Conservation (phyloP, 1,284 basidiomycete species). For the Moniliophthora roreri region DNA sequence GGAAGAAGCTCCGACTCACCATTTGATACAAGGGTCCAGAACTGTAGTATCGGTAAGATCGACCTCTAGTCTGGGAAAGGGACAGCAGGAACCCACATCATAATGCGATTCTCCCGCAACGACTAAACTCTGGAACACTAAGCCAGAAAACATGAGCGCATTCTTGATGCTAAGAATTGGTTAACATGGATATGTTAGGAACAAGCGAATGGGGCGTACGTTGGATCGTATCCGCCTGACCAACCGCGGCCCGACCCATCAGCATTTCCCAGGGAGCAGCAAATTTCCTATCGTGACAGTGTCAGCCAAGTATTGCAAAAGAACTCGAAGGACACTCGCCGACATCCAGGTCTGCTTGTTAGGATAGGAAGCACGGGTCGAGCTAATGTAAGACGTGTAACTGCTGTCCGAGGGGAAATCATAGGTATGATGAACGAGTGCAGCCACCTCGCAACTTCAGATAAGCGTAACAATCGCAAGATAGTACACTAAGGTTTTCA, state of each 20-base stretch:
- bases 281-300: constrained; percentile 28
- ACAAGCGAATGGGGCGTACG: constrained; percentile 20
- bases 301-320: too few relatives aligned
- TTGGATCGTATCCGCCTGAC: constrained; percentile 35
- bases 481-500: constrained; percentile 7
- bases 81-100: constrained; percentile 25
- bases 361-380: constrained; percentile 23
- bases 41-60: constrained; percentile 20
- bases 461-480: background rate
- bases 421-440: constrained; percentile 37
- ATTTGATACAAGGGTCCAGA: constrained; percentile 39
- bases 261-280: constrained; percentile 33
- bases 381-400: constrained; percentile 29
- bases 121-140: constrained; percentile 37
- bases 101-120: constrained; percentile 35
- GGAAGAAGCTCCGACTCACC: constrained; percentile 14
- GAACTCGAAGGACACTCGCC: constrained; percentile 24
- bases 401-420: constrained; percentile 35
- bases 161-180: constrained; percentile 29
- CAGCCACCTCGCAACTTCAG: constrained; percentile 25
- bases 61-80: background rate
- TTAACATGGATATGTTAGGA: too few relatives aligned
- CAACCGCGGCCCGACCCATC: constrained; percentile 32
- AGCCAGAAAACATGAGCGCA: constrained; percentile 35
- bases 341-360: constrained; percentile 38